These are phyloP conservation scores for Oryza glumipatula DNA, from an alignment of 176 grass and related monocot species.

Conservation along the genomic window DNA sequence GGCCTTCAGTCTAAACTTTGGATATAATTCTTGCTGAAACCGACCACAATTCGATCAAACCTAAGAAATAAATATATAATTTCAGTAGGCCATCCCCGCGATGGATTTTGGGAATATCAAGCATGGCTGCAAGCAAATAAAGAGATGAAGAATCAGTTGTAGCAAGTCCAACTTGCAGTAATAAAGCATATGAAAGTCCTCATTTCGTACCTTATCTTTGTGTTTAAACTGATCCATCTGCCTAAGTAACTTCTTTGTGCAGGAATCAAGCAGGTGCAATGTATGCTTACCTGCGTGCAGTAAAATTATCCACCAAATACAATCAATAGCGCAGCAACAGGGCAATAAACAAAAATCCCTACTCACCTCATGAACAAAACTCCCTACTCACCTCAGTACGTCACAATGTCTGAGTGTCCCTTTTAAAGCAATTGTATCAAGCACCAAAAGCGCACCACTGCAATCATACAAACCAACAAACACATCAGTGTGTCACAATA, in stretches of 20 bases:
- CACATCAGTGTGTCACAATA: no score
- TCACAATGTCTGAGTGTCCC: no score
- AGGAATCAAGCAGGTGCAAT: slow-evolving; percentile 16
- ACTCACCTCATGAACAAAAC: neutral
- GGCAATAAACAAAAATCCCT: neutral
- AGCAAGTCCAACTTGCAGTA: neutral
- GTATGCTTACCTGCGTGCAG: neutral
- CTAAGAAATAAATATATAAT: no score
- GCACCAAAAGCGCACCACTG: no score
- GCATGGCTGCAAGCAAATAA: neutral
- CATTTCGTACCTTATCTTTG: slow-evolving; percentile 67
- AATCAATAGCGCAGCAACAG: neutral
- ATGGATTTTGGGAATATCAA: neutral
- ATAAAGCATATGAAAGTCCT: slow-evolving; percentile 2
- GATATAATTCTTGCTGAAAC: no score
- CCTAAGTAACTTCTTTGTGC: slow-evolving; percentile 63
- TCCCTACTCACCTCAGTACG: slow-evolving; percentile 27
- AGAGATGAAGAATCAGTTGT: neutral
- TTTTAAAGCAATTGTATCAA: no score
- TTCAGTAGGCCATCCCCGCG: neutral
- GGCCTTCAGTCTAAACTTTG: no score
- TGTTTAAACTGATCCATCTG: slow-evolving; percentile 67
- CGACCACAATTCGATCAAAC: no score
- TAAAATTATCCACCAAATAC: neutral
- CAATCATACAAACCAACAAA: no score